Conservation (phyloP, 495 filamentous ascomycete genomes). For the Sordaria brevicollis region DNA sequence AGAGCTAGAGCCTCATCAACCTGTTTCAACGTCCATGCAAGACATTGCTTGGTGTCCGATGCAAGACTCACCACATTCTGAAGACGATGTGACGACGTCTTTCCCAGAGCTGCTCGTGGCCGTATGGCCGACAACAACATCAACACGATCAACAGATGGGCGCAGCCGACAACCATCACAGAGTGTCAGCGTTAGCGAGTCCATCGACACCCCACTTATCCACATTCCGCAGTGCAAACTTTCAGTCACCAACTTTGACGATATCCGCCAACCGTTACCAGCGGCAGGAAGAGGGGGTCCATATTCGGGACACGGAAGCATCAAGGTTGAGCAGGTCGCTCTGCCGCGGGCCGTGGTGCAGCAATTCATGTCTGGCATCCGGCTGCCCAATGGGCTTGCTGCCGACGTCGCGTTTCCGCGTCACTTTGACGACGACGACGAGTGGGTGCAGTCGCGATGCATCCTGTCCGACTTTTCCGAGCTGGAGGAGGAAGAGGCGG, state of each 20-base stretch:
- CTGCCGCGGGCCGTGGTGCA: constrained; percentile 11
- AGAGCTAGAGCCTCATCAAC: background rate
- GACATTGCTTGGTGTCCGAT: background rate
- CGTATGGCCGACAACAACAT: background rate
- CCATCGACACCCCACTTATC: constrained; percentile 4
- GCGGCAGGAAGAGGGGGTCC: background rate
- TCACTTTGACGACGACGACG: constrained; percentile 19
- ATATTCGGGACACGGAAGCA: background rate
- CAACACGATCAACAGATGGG: background rate
- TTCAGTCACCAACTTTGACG: constrained; percentile 2
- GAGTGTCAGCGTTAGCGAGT: background rate
- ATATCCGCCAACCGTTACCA: background rate
- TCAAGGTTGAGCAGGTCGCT: constrained; percentile 11
- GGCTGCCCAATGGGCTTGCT: background rate
- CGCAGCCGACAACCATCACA: background rate
- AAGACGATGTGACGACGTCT: background rate
- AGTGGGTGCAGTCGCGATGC: constrained; percentile 22
- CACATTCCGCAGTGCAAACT: constrained; percentile 17
- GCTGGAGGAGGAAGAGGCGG: constrained; percentile 13
- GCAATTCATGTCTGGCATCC: constrained; percentile 7
- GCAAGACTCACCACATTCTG: background rate
- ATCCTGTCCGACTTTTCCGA: constrained; percentile 18
- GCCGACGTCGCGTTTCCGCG: background rate
- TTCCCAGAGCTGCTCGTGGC: background rate
- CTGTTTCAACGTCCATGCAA: background rate